Evolutionary conservation across 2,329 filamentous ascomycete species (phyloP).

Genomic region (Dactylonectria macrodidyma): DNA sequence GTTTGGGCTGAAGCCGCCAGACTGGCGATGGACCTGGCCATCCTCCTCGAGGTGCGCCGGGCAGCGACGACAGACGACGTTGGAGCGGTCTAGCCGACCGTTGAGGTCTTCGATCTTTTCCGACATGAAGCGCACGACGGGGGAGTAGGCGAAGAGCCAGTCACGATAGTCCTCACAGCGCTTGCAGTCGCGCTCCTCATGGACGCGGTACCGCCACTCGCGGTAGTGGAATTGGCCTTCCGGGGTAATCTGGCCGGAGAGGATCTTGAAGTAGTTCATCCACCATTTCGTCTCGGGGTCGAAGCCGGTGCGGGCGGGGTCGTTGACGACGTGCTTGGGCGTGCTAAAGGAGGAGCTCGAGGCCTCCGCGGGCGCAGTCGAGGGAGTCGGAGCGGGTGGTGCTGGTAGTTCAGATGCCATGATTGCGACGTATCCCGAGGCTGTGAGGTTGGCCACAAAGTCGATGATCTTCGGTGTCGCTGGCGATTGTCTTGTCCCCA

Average conservation of each 20-base stretch:
- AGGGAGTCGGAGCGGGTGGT: constrained; percentile 27
- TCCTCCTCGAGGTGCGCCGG: constrained; percentile 69
- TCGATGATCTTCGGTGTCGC: background rate
- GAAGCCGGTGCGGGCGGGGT: constrained; percentile 74
- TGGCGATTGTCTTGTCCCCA: background rate
- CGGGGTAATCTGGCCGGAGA: constrained; percentile 79
- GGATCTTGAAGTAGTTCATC: constrained; percentile 88
- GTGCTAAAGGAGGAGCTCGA: constrained; percentile 31
- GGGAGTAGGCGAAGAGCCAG: constrained; percentile 88
- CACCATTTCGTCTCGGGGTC: constrained; percentile 75
- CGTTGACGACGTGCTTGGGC: constrained; percentile 64
- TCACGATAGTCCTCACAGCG: constrained; percentile 87
- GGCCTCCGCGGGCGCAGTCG: constrained; percentile 34
- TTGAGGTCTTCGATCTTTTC: constrained; percentile 86
- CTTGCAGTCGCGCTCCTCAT: constrained; percentile 84
- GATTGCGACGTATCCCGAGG: background rate
- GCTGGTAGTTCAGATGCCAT: constrained; percentile 42
- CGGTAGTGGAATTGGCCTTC: constrained; percentile 84
- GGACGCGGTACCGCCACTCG: constrained; percentile 79
- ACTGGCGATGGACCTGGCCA: constrained; percentile 74
- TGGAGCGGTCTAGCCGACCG: constrained; percentile 79
- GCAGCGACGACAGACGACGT: constrained; percentile 88
- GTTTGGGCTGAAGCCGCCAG: constrained; percentile 87
- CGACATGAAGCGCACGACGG: constrained; percentile 88
- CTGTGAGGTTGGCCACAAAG: background rate